Percentiles rank a stretch among this genome's conserved stretches.
These are phyloP conservation scores for Ophiobolus disseminans DNA, from an alignment of 2,329 filamentous ascomycete species.

Conservation along the genomic window DNA sequence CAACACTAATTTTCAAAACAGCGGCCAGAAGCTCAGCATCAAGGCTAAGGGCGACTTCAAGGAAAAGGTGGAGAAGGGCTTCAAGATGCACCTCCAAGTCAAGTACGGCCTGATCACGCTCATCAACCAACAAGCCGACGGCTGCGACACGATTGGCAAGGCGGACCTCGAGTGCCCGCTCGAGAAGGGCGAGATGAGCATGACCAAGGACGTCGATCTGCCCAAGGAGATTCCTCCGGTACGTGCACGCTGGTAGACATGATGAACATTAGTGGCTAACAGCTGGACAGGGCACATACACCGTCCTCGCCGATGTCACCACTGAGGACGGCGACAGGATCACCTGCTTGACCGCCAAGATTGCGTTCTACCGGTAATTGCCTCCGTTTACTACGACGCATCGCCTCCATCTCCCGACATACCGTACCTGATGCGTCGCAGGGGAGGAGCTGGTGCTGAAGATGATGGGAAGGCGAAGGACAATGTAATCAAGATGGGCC, in stretches of 20 bases:
- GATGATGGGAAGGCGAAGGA: conserved; percentile 7
- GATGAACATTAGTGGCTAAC: conserved; percentile 16
- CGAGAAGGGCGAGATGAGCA: conserved; percentile 73
- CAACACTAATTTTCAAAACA: conserved; percentile 51
- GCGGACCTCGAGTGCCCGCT: conserved; percentile 91
- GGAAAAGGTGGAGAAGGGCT: conserved; percentile 75
- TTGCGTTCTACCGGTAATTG: conserved; percentile 63
- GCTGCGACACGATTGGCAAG: conserved; percentile 88
- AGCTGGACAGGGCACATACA: conserved; percentile 77
- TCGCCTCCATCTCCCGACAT: conserved; percentile 2
- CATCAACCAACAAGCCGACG: conserved; percentile 78
- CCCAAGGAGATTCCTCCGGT: conserved; percentile 89
- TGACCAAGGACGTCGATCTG: conserved; percentile 84
- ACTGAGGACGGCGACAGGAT: conserved; percentile 75
- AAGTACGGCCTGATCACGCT: conserved; percentile 95
- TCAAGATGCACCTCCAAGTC: conserved; percentile 82
- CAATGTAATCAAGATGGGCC: conserved; percentile 34
- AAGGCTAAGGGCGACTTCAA: conserved; percentile 77
- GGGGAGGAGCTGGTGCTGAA: conserved; percentile 23
- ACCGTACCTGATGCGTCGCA: conserved; percentile 9
- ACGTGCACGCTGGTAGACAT: conserved; percentile 55
- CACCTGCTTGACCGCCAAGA: conserved; percentile 82
- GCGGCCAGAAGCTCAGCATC: conserved; percentile 80
- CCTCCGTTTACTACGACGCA: conserved; percentile 9
- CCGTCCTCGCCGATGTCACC: conserved; percentile 84